Percentiles rank a stretch among this genome's conserved stretches.
These are phyloP conservation scores for Polyplosphaeria fusca DNA, from an alignment of 495 filamentous ascomycete genomes.

Conservation along the genomic window DNA sequence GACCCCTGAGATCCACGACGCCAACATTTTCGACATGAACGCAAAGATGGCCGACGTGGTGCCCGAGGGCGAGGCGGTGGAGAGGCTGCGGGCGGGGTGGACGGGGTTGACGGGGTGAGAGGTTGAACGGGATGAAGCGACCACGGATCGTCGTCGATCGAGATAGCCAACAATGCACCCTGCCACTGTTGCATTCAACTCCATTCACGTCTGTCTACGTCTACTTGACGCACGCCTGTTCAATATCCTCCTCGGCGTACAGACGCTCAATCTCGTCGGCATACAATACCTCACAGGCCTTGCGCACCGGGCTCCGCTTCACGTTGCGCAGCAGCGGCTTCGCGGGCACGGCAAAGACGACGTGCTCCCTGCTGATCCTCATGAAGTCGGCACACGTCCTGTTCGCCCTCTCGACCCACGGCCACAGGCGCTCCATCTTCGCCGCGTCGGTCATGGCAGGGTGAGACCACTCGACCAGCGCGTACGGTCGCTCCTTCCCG, in stretches of 20 bases:
- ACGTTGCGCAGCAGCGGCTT: constrained; percentile 6
- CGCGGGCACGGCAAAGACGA: background rate
- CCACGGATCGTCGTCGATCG: too few relatives aligned
- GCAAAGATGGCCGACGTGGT: constrained; percentile 44
- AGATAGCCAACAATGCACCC: too few relatives aligned
- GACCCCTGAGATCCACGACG: constrained; percentile 38
- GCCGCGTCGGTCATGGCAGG: background rate
- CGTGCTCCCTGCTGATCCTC: background rate
- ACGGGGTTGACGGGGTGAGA: too few relatives aligned
- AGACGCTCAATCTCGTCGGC: constrained; percentile 7
- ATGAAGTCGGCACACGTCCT: background rate
- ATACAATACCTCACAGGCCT: constrained; percentile 3
- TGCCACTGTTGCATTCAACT: too few relatives aligned
- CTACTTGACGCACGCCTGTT: too few relatives aligned
- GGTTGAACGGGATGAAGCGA: too few relatives aligned
- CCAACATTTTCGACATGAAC: constrained; percentile 42
- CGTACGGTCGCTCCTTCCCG: background rate
- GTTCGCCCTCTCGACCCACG: background rate
- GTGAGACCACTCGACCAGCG: constrained; percentile 11
- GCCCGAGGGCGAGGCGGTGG: constrained; percentile 37
- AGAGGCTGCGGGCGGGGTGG: constrained; percentile 39
- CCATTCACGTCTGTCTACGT: background rate
- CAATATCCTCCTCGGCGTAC: background rate
- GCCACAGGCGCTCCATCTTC: constrained; percentile 9
- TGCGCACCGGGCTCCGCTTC: background rate